Conservation (phyloP, 805 yeast species). For the Saturnispora dispora region DNA sequence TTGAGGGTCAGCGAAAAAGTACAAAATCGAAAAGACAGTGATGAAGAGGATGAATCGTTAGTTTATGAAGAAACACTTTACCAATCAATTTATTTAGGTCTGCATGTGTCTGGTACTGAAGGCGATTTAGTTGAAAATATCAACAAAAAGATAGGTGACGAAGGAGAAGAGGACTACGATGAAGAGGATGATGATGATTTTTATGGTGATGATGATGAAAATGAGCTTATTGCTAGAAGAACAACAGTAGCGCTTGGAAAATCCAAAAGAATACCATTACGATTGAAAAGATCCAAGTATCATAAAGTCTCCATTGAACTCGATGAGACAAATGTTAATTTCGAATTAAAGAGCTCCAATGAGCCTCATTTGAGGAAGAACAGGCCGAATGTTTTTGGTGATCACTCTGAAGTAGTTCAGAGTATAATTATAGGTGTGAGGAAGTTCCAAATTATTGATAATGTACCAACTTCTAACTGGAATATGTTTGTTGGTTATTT, state of each 20-base stretch:
- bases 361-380: constrained; percentile 25
- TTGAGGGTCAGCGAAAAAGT: constrained; percentile 48
- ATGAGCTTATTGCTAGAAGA: not conserved
- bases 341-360: constrained; percentile 35
- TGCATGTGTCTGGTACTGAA: constrained; percentile 41
- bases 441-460: constrained; percentile 59
- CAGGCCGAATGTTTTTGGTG: constrained; percentile 20
- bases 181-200: not conserved
- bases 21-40: not conserved
- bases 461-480: constrained; percentile 85
- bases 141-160: constrained; percentile 7
- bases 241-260: constrained; percentile 27
- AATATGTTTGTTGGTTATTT: constrained; percentile 67
- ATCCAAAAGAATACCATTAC: constrained; percentile 33
- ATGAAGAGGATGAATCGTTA: constrained; percentile 11
- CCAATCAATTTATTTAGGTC: constrained; percentile 68
- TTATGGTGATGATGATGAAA: not conserved
- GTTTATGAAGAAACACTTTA: constrained; percentile 54
- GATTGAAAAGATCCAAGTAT: constrained; percentile 52
- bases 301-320: constrained; percentile 54
- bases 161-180: not conserved
- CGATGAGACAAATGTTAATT: constrained; percentile 40
- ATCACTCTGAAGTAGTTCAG: constrained; percentile 38
- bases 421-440: constrained; percentile 40
- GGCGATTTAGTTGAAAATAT: constrained; percentile 32